Percentiles rank a stretch among this genome's conserved stretches.
phyloP scores from a whole-genome alignment of 495 filamentous ascomycete species.

The Penicillium chermesinum region DNA sequence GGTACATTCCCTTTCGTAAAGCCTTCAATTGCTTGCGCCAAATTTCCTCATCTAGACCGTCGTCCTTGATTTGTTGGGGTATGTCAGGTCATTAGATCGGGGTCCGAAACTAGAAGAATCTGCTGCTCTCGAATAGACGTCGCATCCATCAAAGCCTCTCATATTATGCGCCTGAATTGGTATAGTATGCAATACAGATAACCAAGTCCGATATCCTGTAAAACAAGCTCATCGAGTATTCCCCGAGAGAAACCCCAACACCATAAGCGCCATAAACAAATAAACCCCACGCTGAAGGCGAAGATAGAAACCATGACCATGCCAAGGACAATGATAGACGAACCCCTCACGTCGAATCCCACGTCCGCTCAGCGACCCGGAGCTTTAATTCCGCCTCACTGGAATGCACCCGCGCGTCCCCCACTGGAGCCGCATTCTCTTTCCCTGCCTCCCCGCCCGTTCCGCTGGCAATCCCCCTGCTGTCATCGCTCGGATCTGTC shows the following conservation, averaged over 20 bases:
- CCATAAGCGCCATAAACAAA: slow-evolving; percentile 5
- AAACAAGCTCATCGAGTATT: not conserved
- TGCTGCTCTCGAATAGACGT: no score
- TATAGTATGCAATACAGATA: no score
- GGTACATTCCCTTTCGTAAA: slow-evolving; percentile 63
- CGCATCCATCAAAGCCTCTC: no score
- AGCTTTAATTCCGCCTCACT: slow-evolving; percentile 13
- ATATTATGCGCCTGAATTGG: no score
- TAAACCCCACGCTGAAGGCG: not conserved
- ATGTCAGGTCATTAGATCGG: no score
- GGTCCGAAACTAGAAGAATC: no score
- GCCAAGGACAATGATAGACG: not conserved
- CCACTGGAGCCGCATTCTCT: slow-evolving; percentile 11
- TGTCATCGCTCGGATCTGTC: slow-evolving; percentile 6
- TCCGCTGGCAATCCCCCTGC: not conserved
- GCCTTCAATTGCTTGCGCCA: slow-evolving; percentile 70
- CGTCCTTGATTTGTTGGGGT: slow-evolving; percentile 63
- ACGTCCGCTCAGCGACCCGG: slow-evolving; percentile 9
- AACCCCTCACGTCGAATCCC: slow-evolving; percentile 1
- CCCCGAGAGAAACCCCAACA: slow-evolving; percentile 1
- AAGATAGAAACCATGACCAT: not conserved
- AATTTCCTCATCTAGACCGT: slow-evolving; percentile 58
- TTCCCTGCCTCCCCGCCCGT: slow-evolving; percentile 1
- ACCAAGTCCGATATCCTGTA: no score
- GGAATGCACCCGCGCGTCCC: slow-evolving; percentile 1